These are phyloP conservation scores for Leersia perrieri DNA, from an alignment of 176 grass and related monocot species.

Conservation along the genomic window DNA sequence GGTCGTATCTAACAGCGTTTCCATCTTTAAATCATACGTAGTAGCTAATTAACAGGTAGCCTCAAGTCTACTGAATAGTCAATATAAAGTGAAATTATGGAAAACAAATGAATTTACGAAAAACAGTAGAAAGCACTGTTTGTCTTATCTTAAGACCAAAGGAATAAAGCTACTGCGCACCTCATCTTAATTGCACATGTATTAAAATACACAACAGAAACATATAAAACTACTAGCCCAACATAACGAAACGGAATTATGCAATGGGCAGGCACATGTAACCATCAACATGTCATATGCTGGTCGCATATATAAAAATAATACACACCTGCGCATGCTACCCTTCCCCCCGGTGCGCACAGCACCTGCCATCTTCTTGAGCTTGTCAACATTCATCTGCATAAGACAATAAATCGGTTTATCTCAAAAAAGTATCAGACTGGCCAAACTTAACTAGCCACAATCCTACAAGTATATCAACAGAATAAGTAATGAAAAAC, in stretches of 20 bases:
- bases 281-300: neutral
- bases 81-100: neutral
- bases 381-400: constrained; percentile 83
- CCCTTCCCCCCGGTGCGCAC: constrained; percentile 91
- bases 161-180: neutral
- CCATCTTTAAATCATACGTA: too few relatives aligned
- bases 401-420: constrained; percentile 18
- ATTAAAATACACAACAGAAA: neutral
- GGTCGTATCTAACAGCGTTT: neutral
- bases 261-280: neutral
- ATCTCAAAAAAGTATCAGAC: neutral
- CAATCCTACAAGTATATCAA: neutral
- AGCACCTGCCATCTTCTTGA: constrained; percentile 87
- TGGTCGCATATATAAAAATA: neutral
- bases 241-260: neutral
- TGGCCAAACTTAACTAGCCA: neutral
- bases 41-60: neutral
- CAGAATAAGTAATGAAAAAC: neutral
- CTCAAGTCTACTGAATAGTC: neutral
- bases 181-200: neutral
- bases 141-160: neutral
- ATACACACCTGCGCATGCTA: constrained; percentile 78
- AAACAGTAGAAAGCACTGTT: neutral
- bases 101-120: neutral
- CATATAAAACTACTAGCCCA: neutral